These are phyloP conservation scores for Xerocomellus chrysenteron DNA, from an alignment of 768 basidiomycete genomes.

Conservation along the genomic window DNA sequence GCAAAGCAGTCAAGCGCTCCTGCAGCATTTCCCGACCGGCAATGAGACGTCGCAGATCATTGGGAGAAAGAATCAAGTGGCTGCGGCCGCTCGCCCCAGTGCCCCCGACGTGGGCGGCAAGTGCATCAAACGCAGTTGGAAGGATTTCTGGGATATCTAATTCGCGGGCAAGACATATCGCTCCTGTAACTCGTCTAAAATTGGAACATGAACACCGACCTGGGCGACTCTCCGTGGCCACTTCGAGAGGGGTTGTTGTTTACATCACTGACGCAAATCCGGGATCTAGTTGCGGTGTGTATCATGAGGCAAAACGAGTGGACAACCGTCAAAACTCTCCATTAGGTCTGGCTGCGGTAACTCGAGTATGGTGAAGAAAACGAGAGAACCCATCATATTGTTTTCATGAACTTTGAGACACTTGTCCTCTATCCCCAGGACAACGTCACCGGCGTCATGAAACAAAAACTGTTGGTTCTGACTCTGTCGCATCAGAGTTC, in stretches of 20 bases:
- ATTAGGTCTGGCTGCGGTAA: conserved; percentile 31
- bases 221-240: conserved; percentile 33
- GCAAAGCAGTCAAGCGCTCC: conserved; percentile 17
- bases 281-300: too few relatives aligned
- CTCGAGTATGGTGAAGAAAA: conserved; percentile 39
- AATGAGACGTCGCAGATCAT: conserved; percentile 32
- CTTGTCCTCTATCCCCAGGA: conserved; percentile 26
- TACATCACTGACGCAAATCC: conserved; percentile 26
- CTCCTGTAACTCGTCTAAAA: conserved; percentile 23
- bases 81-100: conserved; percentile 29
- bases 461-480: conserved; percentile 24
- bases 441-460: conserved; percentile 37
- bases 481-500: neutral
- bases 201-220: conserved; percentile 20
- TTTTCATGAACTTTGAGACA: conserved; percentile 29
- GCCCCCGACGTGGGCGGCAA: conserved; percentile 33
- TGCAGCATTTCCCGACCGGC: conserved; percentile 33
- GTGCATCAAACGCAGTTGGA: conserved; percentile 41
- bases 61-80: conserved; percentile 28
- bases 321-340: conserved; percentile 34
- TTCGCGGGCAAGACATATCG: conserved; percentile 36
- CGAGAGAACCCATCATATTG: conserved; percentile 19
- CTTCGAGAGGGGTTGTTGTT: conserved; percentile 20
- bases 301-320: conserved; percentile 30
- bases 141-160: conserved; percentile 36